A percentile compares a stretch with the other conserved stretches of the same genome.
phyloP scores from a whole-genome alignment of 208 protist genomes.

The Trypanosoma melophagium region DNA sequence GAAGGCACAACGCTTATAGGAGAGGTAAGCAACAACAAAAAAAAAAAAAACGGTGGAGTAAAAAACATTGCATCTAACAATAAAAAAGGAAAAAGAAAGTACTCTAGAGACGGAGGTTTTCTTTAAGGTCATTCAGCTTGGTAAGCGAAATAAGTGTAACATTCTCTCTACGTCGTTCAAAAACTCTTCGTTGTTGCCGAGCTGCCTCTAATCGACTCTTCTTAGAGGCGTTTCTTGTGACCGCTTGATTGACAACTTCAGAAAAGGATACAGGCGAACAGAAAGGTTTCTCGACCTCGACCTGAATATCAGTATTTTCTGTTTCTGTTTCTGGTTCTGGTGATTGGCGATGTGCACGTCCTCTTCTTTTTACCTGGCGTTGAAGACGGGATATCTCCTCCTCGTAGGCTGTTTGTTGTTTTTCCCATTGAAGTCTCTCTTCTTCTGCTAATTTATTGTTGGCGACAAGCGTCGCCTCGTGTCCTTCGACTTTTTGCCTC shows the following conservation, averaged over 20 bases:
- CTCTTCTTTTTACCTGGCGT: not conserved
- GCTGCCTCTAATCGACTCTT: conserved; percentile 29
- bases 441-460: conserved; percentile 16
- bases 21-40: not conserved
- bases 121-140: conserved; percentile 26
- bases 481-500: not conserved
- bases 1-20: not conserved
- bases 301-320: no score
- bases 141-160: conserved; percentile 18
- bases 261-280: not conserved
- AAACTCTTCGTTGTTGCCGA: conserved; percentile 17
- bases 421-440: conserved; percentile 20
- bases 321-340: conserved; percentile 1
- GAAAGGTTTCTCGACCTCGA: no score
- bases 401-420: conserved; percentile 9
- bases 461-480: conserved; percentile 4
- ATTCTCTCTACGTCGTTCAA: conserved; percentile 10
- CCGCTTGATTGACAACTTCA: conserved; percentile 8
- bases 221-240: conserved; percentile 1
- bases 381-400: conserved; percentile 8
- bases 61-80: not conserved
- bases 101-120: conserved; percentile 18
- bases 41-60: not conserved
- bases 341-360: conserved; percentile 3
- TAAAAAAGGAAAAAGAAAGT: conserved; percentile 4